Conservation (phyloP, 208 protist species). For the Acanthamoeba sp. region DNA sequence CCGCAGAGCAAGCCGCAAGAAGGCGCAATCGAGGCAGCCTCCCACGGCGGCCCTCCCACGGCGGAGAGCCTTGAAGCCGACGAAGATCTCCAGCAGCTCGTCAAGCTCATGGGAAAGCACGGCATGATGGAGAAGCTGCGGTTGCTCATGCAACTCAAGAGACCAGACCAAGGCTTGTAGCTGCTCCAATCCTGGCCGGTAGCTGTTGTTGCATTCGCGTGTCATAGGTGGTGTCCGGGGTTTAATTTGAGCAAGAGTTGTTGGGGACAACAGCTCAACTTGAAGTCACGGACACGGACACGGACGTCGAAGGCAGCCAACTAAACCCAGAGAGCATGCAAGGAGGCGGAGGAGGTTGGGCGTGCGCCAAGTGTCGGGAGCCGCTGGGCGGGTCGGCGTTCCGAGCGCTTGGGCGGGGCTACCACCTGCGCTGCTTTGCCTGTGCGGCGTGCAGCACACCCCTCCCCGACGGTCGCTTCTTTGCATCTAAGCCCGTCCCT, state of each 20-base stretch:
- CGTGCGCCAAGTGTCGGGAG: background rate
- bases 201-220: background rate
- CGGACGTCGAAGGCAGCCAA: background rate
- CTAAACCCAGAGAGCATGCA: background rate
- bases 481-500: constrained; percentile 9
- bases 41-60: background rate
- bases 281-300: too few relatives aligned
- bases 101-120: constrained; percentile 65
- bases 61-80: background rate
- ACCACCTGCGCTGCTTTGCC: constrained; percentile 35
- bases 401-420: constrained; percentile 15
- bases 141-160: background rate
- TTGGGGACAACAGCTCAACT: background rate
- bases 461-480: constrained; percentile 24
- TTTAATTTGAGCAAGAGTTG: background rate
- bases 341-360: background rate
- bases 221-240: background rate
- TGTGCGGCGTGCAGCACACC: constrained; percentile 3
- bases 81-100: constrained; percentile 17
- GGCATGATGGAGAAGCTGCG: constrained; percentile 49
- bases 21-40: too few relatives aligned
- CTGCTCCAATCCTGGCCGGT: background rate
- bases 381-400: constrained; percentile 14
- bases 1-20: background rate
- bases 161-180: background rate